These are phyloP conservation scores for Mastigamoeba balamuthi DNA, from an alignment of 78 protist genomes.

Conservation along the genomic window DNA sequence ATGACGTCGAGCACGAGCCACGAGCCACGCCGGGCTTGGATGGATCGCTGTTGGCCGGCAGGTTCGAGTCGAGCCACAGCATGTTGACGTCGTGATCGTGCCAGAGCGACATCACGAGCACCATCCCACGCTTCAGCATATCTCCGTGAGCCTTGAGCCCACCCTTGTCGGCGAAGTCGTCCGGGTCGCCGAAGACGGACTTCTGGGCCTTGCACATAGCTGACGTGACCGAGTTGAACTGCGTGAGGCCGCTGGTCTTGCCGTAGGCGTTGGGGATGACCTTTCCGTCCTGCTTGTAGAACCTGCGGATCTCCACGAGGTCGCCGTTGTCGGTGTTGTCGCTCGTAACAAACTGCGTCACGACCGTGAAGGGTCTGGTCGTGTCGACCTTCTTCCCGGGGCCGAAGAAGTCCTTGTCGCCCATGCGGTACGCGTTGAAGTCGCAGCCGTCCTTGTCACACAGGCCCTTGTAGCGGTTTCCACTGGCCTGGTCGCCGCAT, in stretches of 20 bases:
- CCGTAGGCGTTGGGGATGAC: conserved; percentile 10
- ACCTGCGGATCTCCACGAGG: conserved; percentile 32
- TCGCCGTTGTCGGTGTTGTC: conserved; percentile 46
- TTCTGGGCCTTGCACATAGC: conserved; percentile 24
- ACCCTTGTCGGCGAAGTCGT: conserved; percentile 40
- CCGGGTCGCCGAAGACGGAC: conserved; percentile 10
- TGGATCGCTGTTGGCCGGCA: conserved; percentile 3
- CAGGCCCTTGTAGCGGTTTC: conserved; percentile 24
- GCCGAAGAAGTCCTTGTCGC: conserved; percentile 37
- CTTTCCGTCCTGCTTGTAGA: conserved; percentile 46
- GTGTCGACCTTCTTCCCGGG: conserved; percentile 34
- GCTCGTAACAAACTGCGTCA: conserved; percentile 50
- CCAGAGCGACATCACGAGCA: conserved; percentile 58
- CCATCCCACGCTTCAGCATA: conserved; percentile 39
- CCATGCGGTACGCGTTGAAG: conserved; percentile 53
- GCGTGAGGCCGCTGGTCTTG: background rate
- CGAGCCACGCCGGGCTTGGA: conserved; percentile 39
- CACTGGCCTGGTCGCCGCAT: conserved; percentile 25
- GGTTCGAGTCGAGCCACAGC: conserved; percentile 52
- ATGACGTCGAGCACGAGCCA: conserved; percentile 40
- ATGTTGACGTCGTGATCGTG: conserved; percentile 47
- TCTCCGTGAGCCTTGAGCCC: conserved; percentile 47
- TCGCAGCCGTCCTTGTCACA: conserved; percentile 67
- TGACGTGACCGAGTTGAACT: conserved; percentile 18
- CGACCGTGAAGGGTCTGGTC: conserved; percentile 32